Base-by-base conservation (phyloP, 192 early-diverging fungal genomes). In the Coemansia sp. region DNA sequence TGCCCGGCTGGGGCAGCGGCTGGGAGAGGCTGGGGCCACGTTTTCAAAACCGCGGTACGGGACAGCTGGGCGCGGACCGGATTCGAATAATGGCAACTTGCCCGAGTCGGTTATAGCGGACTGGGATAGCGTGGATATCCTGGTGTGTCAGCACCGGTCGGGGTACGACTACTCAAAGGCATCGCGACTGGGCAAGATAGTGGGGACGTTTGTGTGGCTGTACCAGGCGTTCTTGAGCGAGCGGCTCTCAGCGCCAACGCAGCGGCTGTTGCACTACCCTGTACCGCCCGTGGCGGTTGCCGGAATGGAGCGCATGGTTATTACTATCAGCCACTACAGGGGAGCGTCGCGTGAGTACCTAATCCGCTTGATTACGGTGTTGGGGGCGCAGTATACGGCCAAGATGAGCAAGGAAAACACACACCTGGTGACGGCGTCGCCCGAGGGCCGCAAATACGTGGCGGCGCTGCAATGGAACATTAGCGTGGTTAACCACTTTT, bases 401-500 rank as follows among this genome's bases (percentile, higher is more conserved):
- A 71, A 82, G 4, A 71, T 95, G 74, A 86, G 90, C 42, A 54
- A 66, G 8, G 81, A 81, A 14, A 93, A 90, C 35, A 95, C 93
- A 1, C 93, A 93, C 72, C 67, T 95, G 53, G 87, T 95, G 1
- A 91, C 91, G 33, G 86, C 88, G 59, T 69, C 72, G 86, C 80
- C 77, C 3, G 72, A 66, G 9, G 91, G 93, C 17, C 81, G 84
- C 53, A 95, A 95, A 70, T 91, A 86, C 65, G 61, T 65, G 39
- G 73, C 71, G 44, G 93, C 89, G 1, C 59, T 85, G 13, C 79
- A 87, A 46, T 90, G 91, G 87, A 87, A 89, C 50, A 69, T 92
- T 7, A 74, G 87, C 24, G 74, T 92, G 6, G 85, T 94, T 7
- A 94, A 96, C 74, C 94, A 96, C 75, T 51, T 93, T 17, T 96